Base-by-base conservation (phyloP, 2,329 filamentous ascomycete species). In the Onygenales sp. region DNA sequence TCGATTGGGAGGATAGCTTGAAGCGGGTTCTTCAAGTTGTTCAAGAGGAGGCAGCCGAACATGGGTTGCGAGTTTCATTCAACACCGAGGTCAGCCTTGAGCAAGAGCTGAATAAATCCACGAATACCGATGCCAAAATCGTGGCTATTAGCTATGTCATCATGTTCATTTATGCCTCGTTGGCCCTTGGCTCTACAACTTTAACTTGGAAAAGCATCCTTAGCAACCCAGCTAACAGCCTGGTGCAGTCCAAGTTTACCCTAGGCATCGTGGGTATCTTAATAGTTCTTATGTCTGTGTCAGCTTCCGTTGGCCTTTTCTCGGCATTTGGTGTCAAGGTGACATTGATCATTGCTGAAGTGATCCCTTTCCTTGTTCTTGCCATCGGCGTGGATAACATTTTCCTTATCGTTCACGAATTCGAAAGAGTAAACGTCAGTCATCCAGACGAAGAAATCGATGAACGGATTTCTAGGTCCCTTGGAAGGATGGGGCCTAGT, bases 381-480 rank as follows among this genome's bases (percentile, higher is more conserved):
- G 93, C 93, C 10, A 91, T 98, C 32, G 93, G 93, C 45, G 94
- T 98, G 2, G 93, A 98, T 77, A 98, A 98, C 65, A 97, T 98
- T 63, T 98, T 98, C 73, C 76, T 98, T 53, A 95, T 98, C 55
- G 93, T 98, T 0, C 93, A 98, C 70, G 93, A 98, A 70, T 95
- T 98, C 55, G 93, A 98, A 67, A 82, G 93, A 33, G 87, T 96
- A 66, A 98, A 98, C 63, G 74, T 90, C 61, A 95, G 86, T 67
- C 87, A 95, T 63, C 89, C 91, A 0, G 91, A 97, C 63, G 86
- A 91, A 57, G 80, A 86, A 67, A 85, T 98, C 2, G 87, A 95
- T 60, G 84, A 91, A 63, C 82, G 93, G 31, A 84, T 97, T 52
- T 86, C 89, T 5, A 85, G 87, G 63, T 88, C 93, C 2, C 77